Evolutionary conservation across 768 basidiomycete species (phyloP).

Genomic region (Boletus tomentosulus): DNA sequence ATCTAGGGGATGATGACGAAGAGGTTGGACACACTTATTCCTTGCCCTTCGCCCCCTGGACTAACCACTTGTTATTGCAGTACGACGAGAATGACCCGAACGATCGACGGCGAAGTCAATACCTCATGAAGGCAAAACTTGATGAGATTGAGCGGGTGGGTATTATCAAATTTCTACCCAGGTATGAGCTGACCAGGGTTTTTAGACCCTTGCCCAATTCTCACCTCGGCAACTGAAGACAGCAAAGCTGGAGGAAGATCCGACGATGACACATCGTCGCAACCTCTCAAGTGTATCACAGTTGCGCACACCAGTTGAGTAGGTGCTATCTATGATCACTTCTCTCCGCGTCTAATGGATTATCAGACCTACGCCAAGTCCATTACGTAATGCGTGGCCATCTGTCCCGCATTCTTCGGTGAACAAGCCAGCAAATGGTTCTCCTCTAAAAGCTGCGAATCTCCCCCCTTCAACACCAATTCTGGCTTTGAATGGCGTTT

Average conservation of each 20-base stretch:
- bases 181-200: slow-evolving; percentile 10
- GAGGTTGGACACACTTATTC: slow-evolving; percentile 32
- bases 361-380: slow-evolving; percentile 8
- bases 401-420: slow-evolving; percentile 42
- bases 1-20: slow-evolving; percentile 39
- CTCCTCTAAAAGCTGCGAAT: slow-evolving; percentile 21
- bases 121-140: slow-evolving; percentile 66
- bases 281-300: slow-evolving; percentile 14
- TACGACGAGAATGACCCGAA: slow-evolving; percentile 69
- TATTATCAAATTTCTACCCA: slow-evolving; percentile 7
- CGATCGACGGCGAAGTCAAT: slow-evolving; percentile 71
- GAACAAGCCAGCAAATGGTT: slow-evolving; percentile 15
- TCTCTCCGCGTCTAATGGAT: slow-evolving; percentile 9
- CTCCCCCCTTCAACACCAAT: slow-evolving; percentile 53
- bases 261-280: slow-evolving; percentile 17
- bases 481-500: slow-evolving; percentile 65
- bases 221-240: slow-evolving; percentile 47
- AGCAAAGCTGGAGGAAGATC: slow-evolving; percentile 17
- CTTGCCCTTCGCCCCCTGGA: background rate
- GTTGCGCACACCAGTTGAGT: slow-evolving; percentile 14
- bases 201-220: slow-evolving; percentile 59
- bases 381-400: slow-evolving; percentile 35
- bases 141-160: slow-evolving; percentile 75
- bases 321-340: slow-evolving; percentile 12
- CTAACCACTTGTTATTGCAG: slow-evolving; percentile 33